Conservation (phyloP, 1,139 yeast species). For the Kurtzmaniella natalensis region DNA sequence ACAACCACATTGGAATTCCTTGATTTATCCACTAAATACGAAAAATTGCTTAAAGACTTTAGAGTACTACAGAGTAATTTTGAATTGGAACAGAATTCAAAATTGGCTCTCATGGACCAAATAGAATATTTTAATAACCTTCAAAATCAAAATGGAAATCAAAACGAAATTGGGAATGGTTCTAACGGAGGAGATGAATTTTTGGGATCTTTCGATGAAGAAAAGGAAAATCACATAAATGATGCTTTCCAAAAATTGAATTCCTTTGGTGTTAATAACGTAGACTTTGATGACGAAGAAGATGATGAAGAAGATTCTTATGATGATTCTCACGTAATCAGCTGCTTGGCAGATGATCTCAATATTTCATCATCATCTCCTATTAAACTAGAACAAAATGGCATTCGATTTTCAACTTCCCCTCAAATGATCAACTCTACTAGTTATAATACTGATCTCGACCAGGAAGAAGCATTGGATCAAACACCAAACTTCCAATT, state of each 20-base stretch:
- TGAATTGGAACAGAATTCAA: constrained; percentile 48
- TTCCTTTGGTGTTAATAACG: constrained; percentile 5
- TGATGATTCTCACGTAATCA: constrained; percentile 1
- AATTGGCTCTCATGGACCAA: constrained; percentile 51
- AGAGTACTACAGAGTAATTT: constrained; percentile 37
- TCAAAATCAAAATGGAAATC: constrained; percentile 25
- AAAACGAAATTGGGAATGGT: constrained; percentile 12
- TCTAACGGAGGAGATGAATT: not conserved
- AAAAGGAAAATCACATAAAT: constrained; percentile 5
- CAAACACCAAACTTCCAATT: constrained; percentile 5
- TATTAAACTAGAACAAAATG: constrained; percentile 1
- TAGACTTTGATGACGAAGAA: constrained; percentile 1
- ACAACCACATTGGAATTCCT: not conserved
- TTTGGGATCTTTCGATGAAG: not conserved
- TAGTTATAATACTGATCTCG: constrained; percentile 6
- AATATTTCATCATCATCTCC: constrained; percentile 7
- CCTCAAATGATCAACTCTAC: constrained; percentile 5
- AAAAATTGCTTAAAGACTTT: constrained; percentile 32
- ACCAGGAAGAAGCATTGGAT: not conserved
- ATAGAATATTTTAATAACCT: constrained; percentile 39
- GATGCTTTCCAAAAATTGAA: constrained; percentile 7
- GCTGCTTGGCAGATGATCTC: constrained; percentile 6
- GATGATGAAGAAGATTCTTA: constrained; percentile 2
- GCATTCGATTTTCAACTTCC: not conserved
- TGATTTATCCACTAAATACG: constrained; percentile 21